Evolutionary conservation across 2,329 filamentous ascomycete species (phyloP).

Genomic region (Exophiala sp.): DNA sequence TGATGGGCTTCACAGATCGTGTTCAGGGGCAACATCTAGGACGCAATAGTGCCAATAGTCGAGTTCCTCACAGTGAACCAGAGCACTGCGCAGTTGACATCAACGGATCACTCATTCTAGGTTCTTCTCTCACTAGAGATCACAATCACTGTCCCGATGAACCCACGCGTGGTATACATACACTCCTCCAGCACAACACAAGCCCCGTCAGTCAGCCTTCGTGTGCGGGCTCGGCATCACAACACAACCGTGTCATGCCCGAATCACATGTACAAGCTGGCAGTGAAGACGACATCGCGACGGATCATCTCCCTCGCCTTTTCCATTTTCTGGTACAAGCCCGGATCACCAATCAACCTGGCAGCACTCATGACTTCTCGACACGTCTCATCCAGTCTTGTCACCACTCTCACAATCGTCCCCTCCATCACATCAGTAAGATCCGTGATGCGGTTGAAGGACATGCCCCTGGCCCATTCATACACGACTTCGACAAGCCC

Average conservation of each 20-base stretch:
- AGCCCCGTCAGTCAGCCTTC: too few relatives aligned
- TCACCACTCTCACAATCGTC: constrained; percentile 93
- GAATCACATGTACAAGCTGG: constrained; percentile 72
- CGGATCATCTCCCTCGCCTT: constrained; percentile 96
- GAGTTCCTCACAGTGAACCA: too few relatives aligned
- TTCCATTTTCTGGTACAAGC: constrained; percentile 93
- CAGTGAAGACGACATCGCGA: constrained; percentile 85
- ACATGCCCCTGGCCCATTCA: constrained; percentile 97
- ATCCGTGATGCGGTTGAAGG: constrained; percentile 94
- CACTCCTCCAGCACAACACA: too few relatives aligned
- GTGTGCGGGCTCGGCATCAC: background rate
- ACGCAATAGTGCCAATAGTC: too few relatives aligned
- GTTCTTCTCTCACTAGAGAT: too few relatives aligned
- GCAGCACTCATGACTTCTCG: constrained; percentile 96
- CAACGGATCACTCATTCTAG: too few relatives aligned
- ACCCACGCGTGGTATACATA: too few relatives aligned
- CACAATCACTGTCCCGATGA: too few relatives aligned
- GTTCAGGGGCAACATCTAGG: too few relatives aligned
- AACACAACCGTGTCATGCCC: background rate
- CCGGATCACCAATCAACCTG: constrained; percentile 87
- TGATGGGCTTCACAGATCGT: too few relatives aligned
- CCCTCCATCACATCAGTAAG: constrained; percentile 95
- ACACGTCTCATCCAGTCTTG: constrained; percentile 88
- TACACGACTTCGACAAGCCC: constrained; percentile 96
- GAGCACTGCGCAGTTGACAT: too few relatives aligned